phyloP scores from a whole-genome alignment of 2,329 filamentous ascomycete genomes.

The Pseudogymnoascus sp. region DNA sequence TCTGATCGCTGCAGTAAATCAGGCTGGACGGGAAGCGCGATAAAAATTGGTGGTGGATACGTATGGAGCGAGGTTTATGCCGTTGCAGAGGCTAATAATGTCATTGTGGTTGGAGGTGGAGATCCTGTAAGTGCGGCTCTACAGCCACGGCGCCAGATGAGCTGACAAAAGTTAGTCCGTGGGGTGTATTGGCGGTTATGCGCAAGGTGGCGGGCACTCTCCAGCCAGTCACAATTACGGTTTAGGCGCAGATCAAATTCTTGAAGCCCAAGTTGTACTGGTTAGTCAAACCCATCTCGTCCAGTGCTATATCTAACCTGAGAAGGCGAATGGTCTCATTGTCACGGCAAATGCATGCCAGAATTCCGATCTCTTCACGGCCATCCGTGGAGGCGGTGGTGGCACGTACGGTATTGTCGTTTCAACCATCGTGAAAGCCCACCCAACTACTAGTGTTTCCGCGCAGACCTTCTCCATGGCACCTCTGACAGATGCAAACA shows the following conservation, averaged over 20 bases:
- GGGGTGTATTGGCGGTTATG: slow-evolving; percentile 32
- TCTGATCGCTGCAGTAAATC: slow-evolving; percentile 22
- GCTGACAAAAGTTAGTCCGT: slow-evolving; percentile 23
- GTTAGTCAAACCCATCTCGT: slow-evolving; percentile 9
- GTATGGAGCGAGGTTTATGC: slow-evolving; percentile 31
- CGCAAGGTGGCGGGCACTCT: slow-evolving; percentile 36
- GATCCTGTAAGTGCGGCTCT: slow-evolving; percentile 20
- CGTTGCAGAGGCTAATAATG: slow-evolving; percentile 26
- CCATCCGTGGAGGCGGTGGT: slow-evolving; percentile 34
- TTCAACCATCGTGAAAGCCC: slow-evolving; percentile 35
- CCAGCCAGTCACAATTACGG: slow-evolving; percentile 34
- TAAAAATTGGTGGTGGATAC: slow-evolving; percentile 31
- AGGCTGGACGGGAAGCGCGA: slow-evolving; percentile 29
- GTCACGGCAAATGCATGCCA: slow-evolving; percentile 31
- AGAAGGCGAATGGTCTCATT: slow-evolving; percentile 27
- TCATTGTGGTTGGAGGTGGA: slow-evolving; percentile 32
- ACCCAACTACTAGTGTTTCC: slow-evolving; percentile 29
- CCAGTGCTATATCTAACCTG: neutral
- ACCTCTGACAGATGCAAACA: slow-evolving; percentile 22
- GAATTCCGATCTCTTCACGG: slow-evolving; percentile 33
- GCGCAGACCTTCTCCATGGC: slow-evolving; percentile 22
- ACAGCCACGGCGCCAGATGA: slow-evolving; percentile 20
- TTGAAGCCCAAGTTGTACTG: slow-evolving; percentile 36
- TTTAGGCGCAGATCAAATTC: slow-evolving; percentile 37
- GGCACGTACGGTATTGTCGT: slow-evolving; percentile 32